Evolutionary conservation across 202 grass and related monocot species (phyloP).

Genomic region (Carex arenaria): DNA sequence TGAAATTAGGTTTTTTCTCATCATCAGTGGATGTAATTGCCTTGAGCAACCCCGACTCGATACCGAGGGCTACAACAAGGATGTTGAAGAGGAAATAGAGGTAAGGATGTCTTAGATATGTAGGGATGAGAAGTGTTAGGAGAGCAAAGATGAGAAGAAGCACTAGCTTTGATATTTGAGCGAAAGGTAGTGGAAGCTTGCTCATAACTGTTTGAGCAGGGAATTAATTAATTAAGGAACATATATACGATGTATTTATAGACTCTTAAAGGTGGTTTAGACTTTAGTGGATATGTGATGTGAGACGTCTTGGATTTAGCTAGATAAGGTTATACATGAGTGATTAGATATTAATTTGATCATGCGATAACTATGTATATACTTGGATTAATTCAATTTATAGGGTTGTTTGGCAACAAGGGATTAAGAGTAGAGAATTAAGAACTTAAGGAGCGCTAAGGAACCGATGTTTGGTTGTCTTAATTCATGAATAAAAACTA

Average conservation of each 20-base stretch:
- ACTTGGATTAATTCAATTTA: background rate
- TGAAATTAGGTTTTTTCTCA: slow-evolving; percentile 22
- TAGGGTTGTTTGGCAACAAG: no score
- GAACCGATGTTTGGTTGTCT: no score
- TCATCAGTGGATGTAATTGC: slow-evolving; percentile 27
- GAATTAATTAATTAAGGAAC: background rate
- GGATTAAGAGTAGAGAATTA: no score
- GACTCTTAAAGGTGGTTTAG: background rate
- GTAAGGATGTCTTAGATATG: slow-evolving; percentile 41
- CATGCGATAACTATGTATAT: background rate
- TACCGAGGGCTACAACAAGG: slow-evolving; percentile 42
- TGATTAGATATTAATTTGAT: background rate
- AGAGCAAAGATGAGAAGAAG: slow-evolving; percentile 42
- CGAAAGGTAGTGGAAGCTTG: slow-evolving; percentile 26
- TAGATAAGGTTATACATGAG: background rate
- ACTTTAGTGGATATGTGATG: background rate
- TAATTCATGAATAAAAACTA: no score
- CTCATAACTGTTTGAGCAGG: slow-evolving; percentile 19
- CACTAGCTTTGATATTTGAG: slow-evolving; percentile 37
- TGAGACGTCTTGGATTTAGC: background rate
- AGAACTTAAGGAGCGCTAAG: no score
- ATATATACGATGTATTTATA: slow-evolving; percentile 18
- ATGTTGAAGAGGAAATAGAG: slow-evolving; percentile 66
- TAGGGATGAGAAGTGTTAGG: slow-evolving; percentile 33
- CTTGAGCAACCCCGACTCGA: slow-evolving; percentile 47